phyloP scores from a whole-genome alignment of 2,329 filamentous ascomycete species.

The Colletotrichum phormii region DNA sequence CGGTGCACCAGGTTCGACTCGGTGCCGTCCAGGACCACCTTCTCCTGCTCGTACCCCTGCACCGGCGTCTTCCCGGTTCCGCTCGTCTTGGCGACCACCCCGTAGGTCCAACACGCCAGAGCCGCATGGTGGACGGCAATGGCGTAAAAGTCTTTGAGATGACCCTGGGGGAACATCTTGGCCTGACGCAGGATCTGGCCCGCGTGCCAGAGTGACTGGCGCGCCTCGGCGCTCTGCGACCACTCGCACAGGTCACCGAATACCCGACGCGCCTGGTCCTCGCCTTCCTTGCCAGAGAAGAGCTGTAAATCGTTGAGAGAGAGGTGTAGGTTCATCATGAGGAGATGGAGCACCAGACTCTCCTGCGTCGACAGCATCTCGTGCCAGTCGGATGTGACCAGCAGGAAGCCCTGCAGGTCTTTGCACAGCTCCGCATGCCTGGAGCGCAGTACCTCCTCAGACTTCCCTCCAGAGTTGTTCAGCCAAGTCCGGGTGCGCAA shows the following conservation, averaged over 20 bases:
- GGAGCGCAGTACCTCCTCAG: conserved; percentile 61
- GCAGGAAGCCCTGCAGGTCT: conserved; percentile 62
- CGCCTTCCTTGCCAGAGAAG: conserved; percentile 75
- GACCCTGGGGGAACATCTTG: conserved; percentile 61
- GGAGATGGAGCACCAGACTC: conserved; percentile 61
- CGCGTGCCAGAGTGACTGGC: conserved; percentile 74
- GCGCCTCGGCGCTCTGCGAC: conserved; percentile 65
- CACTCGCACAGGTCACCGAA: conserved; percentile 70
- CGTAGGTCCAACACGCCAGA: conserved; percentile 77
- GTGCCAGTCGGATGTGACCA: conserved; percentile 55
- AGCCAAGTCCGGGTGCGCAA: conserved; percentile 60
- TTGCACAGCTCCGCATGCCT: conserved; percentile 73
- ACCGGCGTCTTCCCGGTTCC: conserved; percentile 40
- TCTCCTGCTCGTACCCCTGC: conserved; percentile 47
- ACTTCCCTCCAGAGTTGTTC: conserved; percentile 50
- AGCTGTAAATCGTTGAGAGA: conserved; percentile 74
- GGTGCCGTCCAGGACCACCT: conserved; percentile 67
- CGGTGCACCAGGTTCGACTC: conserved; percentile 64
- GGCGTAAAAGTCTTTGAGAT: conserved; percentile 74
- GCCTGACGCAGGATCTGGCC: conserved; percentile 74
- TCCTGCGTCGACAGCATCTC: conserved; percentile 58
- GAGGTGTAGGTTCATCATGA: conserved; percentile 73
- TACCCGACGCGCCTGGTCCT: conserved; percentile 71
- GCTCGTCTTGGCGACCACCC: conserved; percentile 62
- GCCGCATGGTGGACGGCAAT: conserved; percentile 77